phyloP scores from a whole-genome alignment of 108 stramenopile genomes.

The Discostella stelligeroides region DNA sequence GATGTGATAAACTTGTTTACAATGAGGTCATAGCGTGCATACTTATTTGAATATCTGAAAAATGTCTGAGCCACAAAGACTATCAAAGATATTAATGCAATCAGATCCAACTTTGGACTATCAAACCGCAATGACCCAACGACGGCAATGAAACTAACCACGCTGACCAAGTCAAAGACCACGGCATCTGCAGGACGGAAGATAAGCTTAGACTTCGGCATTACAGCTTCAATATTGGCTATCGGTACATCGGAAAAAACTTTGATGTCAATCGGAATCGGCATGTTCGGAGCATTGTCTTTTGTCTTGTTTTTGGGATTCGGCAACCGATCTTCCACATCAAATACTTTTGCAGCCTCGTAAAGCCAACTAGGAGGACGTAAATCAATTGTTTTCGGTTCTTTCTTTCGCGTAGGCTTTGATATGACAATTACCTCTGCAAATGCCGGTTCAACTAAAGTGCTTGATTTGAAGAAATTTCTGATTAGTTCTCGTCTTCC shows the following conservation, averaged over 20 bases:
- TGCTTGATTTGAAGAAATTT: slow-evolving; percentile 57
- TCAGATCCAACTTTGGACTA: slow-evolving; percentile 70
- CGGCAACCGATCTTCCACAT: slow-evolving; percentile 57
- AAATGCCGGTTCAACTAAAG: slow-evolving; percentile 81
- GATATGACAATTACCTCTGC: slow-evolving; percentile 84
- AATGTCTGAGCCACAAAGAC: slow-evolving; percentile 72
- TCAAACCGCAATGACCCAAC: slow-evolving; percentile 69
- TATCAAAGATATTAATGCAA: slow-evolving; percentile 71
- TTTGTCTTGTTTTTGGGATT: slow-evolving; percentile 9
- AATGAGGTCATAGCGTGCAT: slow-evolving; percentile 83
- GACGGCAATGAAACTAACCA: slow-evolving; percentile 61
- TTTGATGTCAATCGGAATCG: slow-evolving; percentile 69
- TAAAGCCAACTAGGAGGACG: slow-evolving; percentile 60
- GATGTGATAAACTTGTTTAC: no score
- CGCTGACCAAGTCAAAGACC: slow-evolving; percentile 68
- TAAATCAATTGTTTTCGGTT: slow-evolving; percentile 16
- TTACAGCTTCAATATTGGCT: slow-evolving; percentile 77
- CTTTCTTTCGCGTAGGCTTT: slow-evolving; percentile 51
- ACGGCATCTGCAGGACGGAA: slow-evolving; percentile 87
- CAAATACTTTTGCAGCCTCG: slow-evolving; percentile 76
- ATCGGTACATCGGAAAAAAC: slow-evolving; percentile 78
- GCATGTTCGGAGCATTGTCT: slow-evolving; percentile 1
- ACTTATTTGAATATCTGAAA: slow-evolving; percentile 82
- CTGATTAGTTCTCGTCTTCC: slow-evolving; percentile 60
- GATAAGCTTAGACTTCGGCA: slow-evolving; percentile 78